Evolutionary conservation across 2,329 filamentous ascomycete species (phyloP).

Genomic region (Ascochyta lentis): DNA sequence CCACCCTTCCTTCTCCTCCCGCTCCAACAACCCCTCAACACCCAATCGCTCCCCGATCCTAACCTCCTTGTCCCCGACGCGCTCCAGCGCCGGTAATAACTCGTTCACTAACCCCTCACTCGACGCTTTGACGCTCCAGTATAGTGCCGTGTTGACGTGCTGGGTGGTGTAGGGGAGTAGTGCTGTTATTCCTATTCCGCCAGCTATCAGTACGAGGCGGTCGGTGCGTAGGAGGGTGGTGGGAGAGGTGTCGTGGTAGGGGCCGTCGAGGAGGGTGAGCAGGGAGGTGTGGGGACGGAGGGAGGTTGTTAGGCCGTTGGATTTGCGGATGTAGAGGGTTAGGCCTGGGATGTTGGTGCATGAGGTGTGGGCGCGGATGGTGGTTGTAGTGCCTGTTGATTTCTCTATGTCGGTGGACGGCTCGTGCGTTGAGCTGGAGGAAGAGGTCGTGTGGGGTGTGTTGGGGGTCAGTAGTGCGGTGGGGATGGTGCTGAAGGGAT

Average conservation of each 20-base stretch:
- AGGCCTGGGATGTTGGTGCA: constrained; percentile 30
- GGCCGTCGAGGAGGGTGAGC: constrained; percentile 52
- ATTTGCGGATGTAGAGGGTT: constrained; percentile 49
- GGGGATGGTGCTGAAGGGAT: constrained; percentile 58
- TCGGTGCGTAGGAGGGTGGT: constrained; percentile 28
- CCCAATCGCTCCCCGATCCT: constrained; percentile 47
- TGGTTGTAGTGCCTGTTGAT: background rate
- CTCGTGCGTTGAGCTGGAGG: constrained; percentile 3
- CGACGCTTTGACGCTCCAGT: constrained; percentile 47
- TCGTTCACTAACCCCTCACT: constrained; percentile 39
- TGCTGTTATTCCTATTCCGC: constrained; percentile 58
- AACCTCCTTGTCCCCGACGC: constrained; percentile 46
- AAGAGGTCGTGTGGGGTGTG: background rate
- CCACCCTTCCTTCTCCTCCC: constrained; percentile 47
- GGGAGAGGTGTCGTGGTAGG: constrained; percentile 48
- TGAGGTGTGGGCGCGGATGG: background rate
- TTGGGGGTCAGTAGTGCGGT: constrained; percentile 24
- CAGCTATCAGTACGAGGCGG: constrained; percentile 52
- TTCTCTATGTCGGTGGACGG: background rate
- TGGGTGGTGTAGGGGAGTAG: constrained; percentile 46
- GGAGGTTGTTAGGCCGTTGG: constrained; percentile 46
- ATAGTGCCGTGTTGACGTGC: constrained; percentile 51
- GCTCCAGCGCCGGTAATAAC: constrained; percentile 32
- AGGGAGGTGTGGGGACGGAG: constrained; percentile 35
- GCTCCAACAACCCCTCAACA: constrained; percentile 38